Conservation (phyloP, 495 filamentous ascomycete species). For the Neurospora sp. region DNA sequence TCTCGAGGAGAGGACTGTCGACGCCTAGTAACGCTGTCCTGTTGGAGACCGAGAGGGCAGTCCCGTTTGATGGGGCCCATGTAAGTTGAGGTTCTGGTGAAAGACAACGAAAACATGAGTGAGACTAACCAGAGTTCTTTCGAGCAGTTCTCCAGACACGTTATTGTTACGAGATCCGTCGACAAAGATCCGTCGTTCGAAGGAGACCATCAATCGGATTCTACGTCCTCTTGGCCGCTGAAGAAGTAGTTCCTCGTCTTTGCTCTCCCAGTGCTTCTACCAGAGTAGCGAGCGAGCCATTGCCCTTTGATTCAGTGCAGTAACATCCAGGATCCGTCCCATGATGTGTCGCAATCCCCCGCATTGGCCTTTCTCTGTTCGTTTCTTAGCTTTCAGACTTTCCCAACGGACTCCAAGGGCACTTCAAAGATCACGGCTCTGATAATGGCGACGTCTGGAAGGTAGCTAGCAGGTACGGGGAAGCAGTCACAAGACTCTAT, state of each 20-base stretch:
- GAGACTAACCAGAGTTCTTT: not conserved
- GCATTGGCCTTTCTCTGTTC: not conserved
- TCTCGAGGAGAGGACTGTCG: not conserved
- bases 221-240: not conserved
- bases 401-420: not conserved
- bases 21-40: not conserved
- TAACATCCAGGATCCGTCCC: not conserved
- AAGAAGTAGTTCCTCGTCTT: not conserved
- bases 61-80: not conserved
- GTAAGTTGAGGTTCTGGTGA: not conserved
- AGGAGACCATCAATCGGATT: not conserved
- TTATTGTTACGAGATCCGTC: not conserved
- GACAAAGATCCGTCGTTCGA: not conserved
- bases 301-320: not conserved
- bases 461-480: not conserved
- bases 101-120: too few relatives aligned
- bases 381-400: not conserved
- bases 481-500: not conserved
- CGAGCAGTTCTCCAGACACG: not conserved
- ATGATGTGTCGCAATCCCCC: not conserved
- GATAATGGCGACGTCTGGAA: not conserved
- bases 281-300: not conserved
- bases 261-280: not conserved
- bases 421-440: not conserved
- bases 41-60: not conserved